These are phyloP conservation scores for Digitaria exilis DNA, from an alignment of 202 grass and related monocot species.

Conservation along the genomic window DNA sequence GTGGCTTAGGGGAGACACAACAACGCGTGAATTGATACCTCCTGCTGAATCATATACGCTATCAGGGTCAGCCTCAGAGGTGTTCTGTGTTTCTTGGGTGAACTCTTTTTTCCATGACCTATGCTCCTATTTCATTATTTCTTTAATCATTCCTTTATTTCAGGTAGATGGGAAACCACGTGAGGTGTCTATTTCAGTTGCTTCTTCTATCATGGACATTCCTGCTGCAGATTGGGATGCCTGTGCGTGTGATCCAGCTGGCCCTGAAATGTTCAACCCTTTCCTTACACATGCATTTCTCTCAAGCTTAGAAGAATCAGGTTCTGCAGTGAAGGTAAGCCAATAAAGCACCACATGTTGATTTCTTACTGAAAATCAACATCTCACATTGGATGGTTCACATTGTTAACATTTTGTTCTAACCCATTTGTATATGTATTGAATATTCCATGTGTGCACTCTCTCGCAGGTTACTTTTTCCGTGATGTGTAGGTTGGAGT, in stretches of 20 bases:
- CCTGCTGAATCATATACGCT: constrained; percentile 66
- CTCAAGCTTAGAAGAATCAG: constrained; percentile 90
- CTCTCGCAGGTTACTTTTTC: no score
- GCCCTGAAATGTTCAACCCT: constrained; percentile 68
- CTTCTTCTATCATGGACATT: constrained; percentile 83
- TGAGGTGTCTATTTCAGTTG: constrained; percentile 77
- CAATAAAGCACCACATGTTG: constrained; percentile 18
- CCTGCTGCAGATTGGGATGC: constrained; percentile 81
- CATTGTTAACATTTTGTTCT: neutral
- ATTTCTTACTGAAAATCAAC: constrained; percentile 13
- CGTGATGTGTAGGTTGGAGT: no score
- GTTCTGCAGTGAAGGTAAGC: constrained; percentile 79
- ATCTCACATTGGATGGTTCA: neutral
- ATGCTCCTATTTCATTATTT: constrained; percentile 38
- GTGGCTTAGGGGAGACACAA: constrained; percentile 51
- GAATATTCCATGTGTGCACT: neutral
- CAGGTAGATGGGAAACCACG: constrained; percentile 57
- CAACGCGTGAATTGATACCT: constrained; percentile 53
- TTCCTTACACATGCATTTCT: constrained; percentile 96
- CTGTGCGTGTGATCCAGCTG: constrained; percentile 69
- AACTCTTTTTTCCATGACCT: constrained; percentile 27
- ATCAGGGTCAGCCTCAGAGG: constrained; percentile 72
- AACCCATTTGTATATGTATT: neutral
- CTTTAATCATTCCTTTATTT: constrained; percentile 36
- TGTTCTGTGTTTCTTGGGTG: constrained; percentile 54